These are phyloP conservation scores for Gloeostereum incarnatum DNA, from an alignment of 768 basidiomycete species.

Conservation along the genomic window DNA sequence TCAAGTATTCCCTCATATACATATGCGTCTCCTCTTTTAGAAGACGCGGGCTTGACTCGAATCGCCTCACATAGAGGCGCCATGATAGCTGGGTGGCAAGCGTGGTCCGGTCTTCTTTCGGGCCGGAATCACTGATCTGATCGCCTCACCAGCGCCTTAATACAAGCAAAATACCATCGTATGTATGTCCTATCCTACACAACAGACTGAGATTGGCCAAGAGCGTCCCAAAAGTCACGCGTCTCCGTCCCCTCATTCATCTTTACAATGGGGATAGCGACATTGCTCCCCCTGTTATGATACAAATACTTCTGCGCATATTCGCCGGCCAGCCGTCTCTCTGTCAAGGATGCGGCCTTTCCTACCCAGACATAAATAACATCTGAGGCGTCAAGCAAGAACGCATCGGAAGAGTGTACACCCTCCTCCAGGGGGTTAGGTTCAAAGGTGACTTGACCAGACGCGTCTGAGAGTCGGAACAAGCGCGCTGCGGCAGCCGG, in stretches of 20 bases:
- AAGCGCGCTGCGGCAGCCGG: conserved; percentile 7
- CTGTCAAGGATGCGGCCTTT: conserved; percentile 31
- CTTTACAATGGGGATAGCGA: conserved; percentile 36
- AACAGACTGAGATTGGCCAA: too few relatives aligned
- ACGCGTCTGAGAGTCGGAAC: conserved; percentile 37
- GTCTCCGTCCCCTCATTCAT: conserved; percentile 46
- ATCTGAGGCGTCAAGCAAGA: conserved; percentile 37
- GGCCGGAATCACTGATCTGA: too few relatives aligned
- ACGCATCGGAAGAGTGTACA: conserved; percentile 40
- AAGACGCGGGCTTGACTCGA: too few relatives aligned
- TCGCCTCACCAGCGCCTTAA: too few relatives aligned
- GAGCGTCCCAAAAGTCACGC: conserved; percentile 29
- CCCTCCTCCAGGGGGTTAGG: conserved; percentile 20
- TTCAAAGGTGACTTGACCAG: conserved; percentile 28
- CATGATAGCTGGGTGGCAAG: too few relatives aligned
- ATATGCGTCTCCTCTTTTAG: too few relatives aligned
- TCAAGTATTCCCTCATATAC: too few relatives aligned
- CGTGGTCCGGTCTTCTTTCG: too few relatives aligned
- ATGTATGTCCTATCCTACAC: too few relatives aligned
- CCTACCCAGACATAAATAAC: conserved; percentile 57
- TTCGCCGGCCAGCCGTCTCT: conserved; percentile 40
- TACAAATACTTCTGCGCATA: conserved; percentile 50
- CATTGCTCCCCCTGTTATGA: conserved; percentile 18
- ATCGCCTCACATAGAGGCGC: too few relatives aligned
- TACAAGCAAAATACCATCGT: too few relatives aligned